These are phyloP conservation scores for Xylaria grammica DNA, from an alignment of 495 filamentous ascomycete species.

Conservation along the genomic window DNA sequence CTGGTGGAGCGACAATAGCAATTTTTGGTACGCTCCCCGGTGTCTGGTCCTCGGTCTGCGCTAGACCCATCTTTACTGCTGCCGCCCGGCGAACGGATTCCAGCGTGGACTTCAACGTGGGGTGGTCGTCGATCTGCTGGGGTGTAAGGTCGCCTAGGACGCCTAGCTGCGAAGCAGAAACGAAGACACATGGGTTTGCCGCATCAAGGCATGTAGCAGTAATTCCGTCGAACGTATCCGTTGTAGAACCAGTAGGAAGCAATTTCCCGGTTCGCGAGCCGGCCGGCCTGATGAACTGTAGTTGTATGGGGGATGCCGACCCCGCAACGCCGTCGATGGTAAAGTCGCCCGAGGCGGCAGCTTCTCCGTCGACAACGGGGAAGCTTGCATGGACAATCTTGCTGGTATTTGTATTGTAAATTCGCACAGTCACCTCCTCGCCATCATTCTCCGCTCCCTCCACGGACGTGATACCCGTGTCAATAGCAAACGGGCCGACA, in stretches of 20 bases:
- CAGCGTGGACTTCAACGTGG: constrained; percentile 58
- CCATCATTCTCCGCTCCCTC: neutral
- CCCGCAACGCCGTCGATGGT: constrained; percentile 72
- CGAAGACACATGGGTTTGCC: constrained; percentile 71
- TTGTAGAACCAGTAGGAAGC: constrained; percentile 62
- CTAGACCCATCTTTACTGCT: constrained; percentile 67
- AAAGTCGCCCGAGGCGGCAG: constrained; percentile 60
- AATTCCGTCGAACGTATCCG: constrained; percentile 54
- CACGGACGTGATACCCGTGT: constrained; percentile 53
- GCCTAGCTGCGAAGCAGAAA: constrained; percentile 58
- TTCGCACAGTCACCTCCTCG: constrained; percentile 33
- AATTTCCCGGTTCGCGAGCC: constrained; percentile 70
- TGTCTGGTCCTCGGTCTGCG: constrained; percentile 43
- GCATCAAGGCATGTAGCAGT: constrained; percentile 54
- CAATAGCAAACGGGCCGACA: constrained; percentile 69
- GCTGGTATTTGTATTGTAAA: constrained; percentile 57
- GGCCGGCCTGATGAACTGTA: constrained; percentile 69
- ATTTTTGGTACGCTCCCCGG: constrained; percentile 69
- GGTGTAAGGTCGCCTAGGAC: neutral
- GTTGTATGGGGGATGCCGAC: constrained; percentile 55
- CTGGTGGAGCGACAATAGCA: constrained; percentile 50
- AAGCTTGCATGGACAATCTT: constrained; percentile 56
- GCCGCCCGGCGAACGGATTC: constrained; percentile 67
- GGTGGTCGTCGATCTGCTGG: constrained; percentile 42
- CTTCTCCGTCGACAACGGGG: constrained; percentile 48